A percentile compares a stretch with the other conserved stretches of the same genome.
Conservation (phyloP, 768 basidiomycete species). For the Plicaturopsis crispa region DNA sequence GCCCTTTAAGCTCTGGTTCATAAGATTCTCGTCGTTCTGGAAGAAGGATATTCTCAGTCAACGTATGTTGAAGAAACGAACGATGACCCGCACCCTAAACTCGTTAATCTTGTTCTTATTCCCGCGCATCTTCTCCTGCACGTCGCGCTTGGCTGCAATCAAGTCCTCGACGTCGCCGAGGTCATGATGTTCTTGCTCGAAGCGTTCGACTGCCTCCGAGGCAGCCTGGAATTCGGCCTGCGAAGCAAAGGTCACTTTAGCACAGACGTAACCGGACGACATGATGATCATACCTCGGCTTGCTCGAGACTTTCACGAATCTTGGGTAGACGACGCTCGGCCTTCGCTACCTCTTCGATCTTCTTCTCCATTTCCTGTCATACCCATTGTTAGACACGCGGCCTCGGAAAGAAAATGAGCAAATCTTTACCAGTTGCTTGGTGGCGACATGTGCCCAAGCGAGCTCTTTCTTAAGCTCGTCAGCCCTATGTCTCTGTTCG, state of each 20-base stretch:
- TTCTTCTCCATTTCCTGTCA: slow-evolving; percentile 36
- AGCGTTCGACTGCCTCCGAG: slow-evolving; percentile 24
- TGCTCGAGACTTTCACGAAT: slow-evolving; percentile 29
- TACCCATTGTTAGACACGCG: slow-evolving; percentile 25
- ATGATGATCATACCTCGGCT: slow-evolving; percentile 26
- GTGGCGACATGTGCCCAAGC: slow-evolving; percentile 81
- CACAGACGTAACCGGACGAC: neutral
- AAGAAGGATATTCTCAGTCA: slow-evolving; percentile 5
- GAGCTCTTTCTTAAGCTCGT: slow-evolving; percentile 69
- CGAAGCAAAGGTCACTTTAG: neutral
- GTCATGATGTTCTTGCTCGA: slow-evolving; percentile 30
- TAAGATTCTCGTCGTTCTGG: slow-evolving; percentile 44
- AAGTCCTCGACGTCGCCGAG: slow-evolving; percentile 45
- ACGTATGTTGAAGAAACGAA: neutral
- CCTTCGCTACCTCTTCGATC: slow-evolving; percentile 31
- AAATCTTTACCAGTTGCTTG: slow-evolving; percentile 53
- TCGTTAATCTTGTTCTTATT: slow-evolving; percentile 37
- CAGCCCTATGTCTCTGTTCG: slow-evolving; percentile 58
- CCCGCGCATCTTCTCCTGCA: slow-evolving; percentile 32
- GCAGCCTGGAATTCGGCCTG: slow-evolving; percentile 8
- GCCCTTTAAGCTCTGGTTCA: slow-evolving; percentile 31
- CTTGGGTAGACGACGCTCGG: slow-evolving; percentile 27
- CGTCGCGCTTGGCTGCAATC: slow-evolving; percentile 23
- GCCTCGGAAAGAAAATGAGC: slow-evolving; percentile 14
- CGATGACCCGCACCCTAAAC: slow-evolving; percentile 32